Base-by-base conservation (phyloP, 2,329 filamentous ascomycete species). In the Aspergillus piperis region DNA sequence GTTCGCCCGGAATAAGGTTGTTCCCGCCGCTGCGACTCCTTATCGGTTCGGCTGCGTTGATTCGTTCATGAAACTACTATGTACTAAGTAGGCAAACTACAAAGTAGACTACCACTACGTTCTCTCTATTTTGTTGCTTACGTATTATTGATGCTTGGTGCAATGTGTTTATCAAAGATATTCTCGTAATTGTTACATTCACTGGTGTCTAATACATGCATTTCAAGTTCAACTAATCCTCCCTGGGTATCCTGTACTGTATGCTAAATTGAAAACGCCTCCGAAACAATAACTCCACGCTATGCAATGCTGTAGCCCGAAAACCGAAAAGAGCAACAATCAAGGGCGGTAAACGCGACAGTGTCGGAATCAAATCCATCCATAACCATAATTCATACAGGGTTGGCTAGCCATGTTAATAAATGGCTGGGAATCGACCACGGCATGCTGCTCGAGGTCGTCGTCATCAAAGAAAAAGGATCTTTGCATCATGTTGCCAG, bases 381-480 rank as follows among this genome's bases (percentile, higher is more conserved):
- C 71, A 51, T 75, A 75, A 48, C 72, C 72, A 47, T 75, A 75
- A 64, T 61, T 73, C 67, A 73, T 70, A 59, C 71, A 75, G 6
- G 73, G 61, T 42, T 70, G 69, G 49, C 65, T 68, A 25, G 50
- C 64, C 49, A 72, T 60, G 54, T 65, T 67, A 42, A 70, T 59
- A 52, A 72, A 68, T 23, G 68, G 70, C 58, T 73, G 70, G 19
- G 64, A 57, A 1, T 62, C 65, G 53, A 65, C 17, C 54, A 68
- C 64, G 21, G 63, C 25, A 54, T 68, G 66, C 56, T 65, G 69
- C 30, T 71, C 70, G 5, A 67, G 41, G 23, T 68, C 65, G 19
- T 73, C 67, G n/a, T 73, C 61, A 13, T 73, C 73, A 57, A 73
- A 73, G 59, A 74, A 72, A 53, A 74, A 75, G 30, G 71, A 75